phyloP scores from a whole-genome alignment of 805 yeast genomes.

The Hanseniaspora mollemarum region DNA sequence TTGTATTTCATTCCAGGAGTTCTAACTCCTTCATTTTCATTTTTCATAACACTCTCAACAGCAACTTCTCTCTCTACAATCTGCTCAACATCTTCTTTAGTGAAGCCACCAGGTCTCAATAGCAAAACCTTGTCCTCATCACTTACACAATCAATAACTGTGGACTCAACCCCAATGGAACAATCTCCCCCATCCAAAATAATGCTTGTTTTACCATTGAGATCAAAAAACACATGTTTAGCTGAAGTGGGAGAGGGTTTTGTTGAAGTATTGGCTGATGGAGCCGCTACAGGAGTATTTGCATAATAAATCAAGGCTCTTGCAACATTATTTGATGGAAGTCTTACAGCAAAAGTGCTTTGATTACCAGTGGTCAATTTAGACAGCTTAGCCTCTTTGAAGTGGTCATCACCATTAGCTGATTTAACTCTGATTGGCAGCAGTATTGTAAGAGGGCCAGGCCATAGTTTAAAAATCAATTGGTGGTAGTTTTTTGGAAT shows the following conservation, averaged over 20 bases:
- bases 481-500: constrained; percentile 61
- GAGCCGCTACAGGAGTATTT: constrained; percentile 90
- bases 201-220: constrained; percentile 66
- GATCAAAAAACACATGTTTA: constrained; percentile 68
- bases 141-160: constrained; percentile 83
- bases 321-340: constrained; percentile 81
- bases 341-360: constrained; percentile 79
- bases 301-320: constrained; percentile 76
- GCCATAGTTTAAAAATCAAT: constrained; percentile 71
- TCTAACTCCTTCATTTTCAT: constrained; percentile 56
- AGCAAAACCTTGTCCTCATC: constrained; percentile 60
- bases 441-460: constrained; percentile 86
- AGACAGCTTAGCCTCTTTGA: constrained; percentile 39
- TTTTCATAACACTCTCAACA: constrained; percentile 33
- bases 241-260: constrained; percentile 90
- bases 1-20: constrained; percentile 98
- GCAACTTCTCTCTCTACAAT: constrained; percentile 59
- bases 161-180: constrained; percentile 81
- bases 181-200: constrained; percentile 88
- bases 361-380: constrained; percentile 74
- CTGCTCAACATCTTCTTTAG: constrained; percentile 46
- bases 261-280: constrained; percentile 94
- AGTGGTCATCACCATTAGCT: background rate
- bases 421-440: constrained; percentile 45
- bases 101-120: constrained; percentile 87